Evolutionary conservation across 495 filamentous ascomycete genomes (phyloP), one percentile per base, ranked within the genome.

Genomic region (Daldinia caldariorum): DNA sequence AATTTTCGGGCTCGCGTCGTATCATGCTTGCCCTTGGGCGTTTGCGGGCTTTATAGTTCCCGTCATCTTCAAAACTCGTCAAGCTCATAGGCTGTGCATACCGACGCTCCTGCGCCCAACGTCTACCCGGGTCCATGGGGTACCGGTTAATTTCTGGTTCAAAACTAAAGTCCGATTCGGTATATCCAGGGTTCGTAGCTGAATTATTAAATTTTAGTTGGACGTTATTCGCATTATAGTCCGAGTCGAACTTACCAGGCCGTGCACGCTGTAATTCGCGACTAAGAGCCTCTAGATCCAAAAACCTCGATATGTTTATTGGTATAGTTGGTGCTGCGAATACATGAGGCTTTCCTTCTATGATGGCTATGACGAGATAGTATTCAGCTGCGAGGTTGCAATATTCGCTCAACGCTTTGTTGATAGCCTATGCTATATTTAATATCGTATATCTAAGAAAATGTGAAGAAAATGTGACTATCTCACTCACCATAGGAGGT

Each of bases 361-460:
- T 74, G 16, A 76, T 29, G 10, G 74, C 67, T 35, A 78, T 79
- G 12, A 82, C 70, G 37, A 83, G 79, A 53, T 78, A 83, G 62
- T 72, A 73, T n/a, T 77, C 66, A 0, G 69, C 71, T 10, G 75
- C 62, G 49, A 83, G 77, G 34, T 72, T 67, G 64, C 80, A 83
- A 13, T 79, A 72, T 20, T 81, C 80, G 13, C 77, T 74, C 3
- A 83, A 63, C 8, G 79, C 80, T 35, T 74, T 72, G 16, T 76
- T 72, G 47, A 83, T 79, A 32, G 76, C 77, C 81, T 82, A 63
- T 13, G 13, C 38, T 7, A 20, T 37, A 58, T 22, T 73, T 58
- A 73, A 62, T 53, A 72, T 12, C 7, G 18, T 31, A 22, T 14
- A 10, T 37, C 50, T 18, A 35, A 47, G 29, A 43, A 39, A 45